phyloP scores from a whole-genome alignment of 2,329 filamentous ascomycete genomes.

The Truncatella angustata region DNA sequence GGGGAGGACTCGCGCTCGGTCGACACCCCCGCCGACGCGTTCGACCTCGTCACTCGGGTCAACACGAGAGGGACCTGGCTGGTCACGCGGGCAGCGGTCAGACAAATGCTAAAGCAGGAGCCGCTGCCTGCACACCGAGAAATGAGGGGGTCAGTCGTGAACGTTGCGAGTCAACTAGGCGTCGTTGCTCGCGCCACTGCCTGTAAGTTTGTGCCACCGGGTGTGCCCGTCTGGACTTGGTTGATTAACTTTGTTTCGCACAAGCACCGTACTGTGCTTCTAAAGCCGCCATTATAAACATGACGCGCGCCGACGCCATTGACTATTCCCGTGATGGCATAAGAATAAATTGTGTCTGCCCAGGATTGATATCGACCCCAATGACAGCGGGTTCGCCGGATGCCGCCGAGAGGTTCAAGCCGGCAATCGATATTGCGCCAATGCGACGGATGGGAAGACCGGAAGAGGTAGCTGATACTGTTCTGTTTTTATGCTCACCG shows the following conservation, averaged over 20 bases:
- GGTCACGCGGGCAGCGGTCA: slow-evolving; percentile 40
- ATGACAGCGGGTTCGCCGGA: slow-evolving; percentile 41
- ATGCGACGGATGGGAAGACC: slow-evolving; percentile 50
- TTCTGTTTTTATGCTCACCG: slow-evolving; percentile 46
- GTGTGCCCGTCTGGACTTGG: not conserved
- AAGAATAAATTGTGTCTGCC: slow-evolving; percentile 36
- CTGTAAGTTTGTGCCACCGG: not conserved
- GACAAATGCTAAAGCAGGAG: slow-evolving; percentile 44
- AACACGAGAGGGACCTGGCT: slow-evolving; percentile 54
- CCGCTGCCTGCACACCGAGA: slow-evolving; percentile 37
- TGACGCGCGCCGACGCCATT: slow-evolving; percentile 56
- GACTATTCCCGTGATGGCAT: slow-evolving; percentile 48
- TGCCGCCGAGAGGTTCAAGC: slow-evolving; percentile 33
- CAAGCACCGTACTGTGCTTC: slow-evolving; percentile 53
- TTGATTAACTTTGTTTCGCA: not conserved
- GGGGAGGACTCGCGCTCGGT: slow-evolving; percentile 38
- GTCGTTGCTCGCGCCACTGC: slow-evolving; percentile 43
- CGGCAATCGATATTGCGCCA: slow-evolving; percentile 43
- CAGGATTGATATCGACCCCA: slow-evolving; percentile 44
- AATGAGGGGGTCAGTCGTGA: slow-evolving; percentile 46
- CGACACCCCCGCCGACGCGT: slow-evolving; percentile 44
- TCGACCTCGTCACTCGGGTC: slow-evolving; percentile 52
- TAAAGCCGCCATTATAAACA: slow-evolving; percentile 56
- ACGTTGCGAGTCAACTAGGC: slow-evolving; percentile 51
- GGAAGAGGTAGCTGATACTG: slow-evolving; percentile 47